Percentiles rank a stretch among this genome's conserved stretches.
Evolutionary conservation across 192 early-diverging fungal genomes (phyloP).

Genomic region (Coemansia sp.): DNA sequence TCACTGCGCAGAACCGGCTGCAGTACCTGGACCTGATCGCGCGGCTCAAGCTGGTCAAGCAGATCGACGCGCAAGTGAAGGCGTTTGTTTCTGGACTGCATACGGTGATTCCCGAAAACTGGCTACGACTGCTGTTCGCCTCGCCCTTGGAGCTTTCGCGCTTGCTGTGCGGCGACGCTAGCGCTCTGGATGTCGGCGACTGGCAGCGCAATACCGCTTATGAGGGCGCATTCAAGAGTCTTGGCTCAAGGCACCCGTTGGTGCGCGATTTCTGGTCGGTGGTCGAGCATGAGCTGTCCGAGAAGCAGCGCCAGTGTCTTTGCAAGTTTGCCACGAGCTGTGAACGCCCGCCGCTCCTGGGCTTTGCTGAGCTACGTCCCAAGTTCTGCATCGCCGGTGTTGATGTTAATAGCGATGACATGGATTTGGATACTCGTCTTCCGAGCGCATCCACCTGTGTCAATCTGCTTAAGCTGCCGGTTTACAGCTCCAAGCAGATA

Average conservation of each 20-base stretch:
- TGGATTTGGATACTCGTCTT: conserved; percentile 63
- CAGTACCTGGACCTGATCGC: conserved; percentile 86
- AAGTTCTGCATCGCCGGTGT: conserved; percentile 38
- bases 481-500: conserved; percentile 59
- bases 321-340: conserved; percentile 93
- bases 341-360: conserved; percentile 84
- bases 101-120: conserved; percentile 79
- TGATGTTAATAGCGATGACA: conserved; percentile 14
- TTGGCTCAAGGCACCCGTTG: conserved; percentile 61
- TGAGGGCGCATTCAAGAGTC: conserved; percentile 59
- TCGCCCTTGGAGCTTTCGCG: conserved; percentile 84
- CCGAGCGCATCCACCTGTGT: conserved; percentile 82
- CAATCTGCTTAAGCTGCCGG: conserved; percentile 88
- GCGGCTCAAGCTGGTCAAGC: conserved; percentile 80
- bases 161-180: conserved; percentile 76
- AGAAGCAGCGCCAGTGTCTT: conserved; percentile 55
- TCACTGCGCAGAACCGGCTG: conserved; percentile 83
- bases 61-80: conserved; percentile 71
- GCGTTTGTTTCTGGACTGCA: conserved; percentile 86
- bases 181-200: conserved; percentile 76
- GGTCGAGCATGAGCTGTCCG: conserved; percentile 46
- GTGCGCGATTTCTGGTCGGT: conserved; percentile 74
- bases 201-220: conserved; percentile 73
- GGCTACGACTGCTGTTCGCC: conserved; percentile 88
- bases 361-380: conserved; percentile 65